Base-by-base conservation (phyloP, 306 rosid species). In the Aeschynomene evenia region DNA sequence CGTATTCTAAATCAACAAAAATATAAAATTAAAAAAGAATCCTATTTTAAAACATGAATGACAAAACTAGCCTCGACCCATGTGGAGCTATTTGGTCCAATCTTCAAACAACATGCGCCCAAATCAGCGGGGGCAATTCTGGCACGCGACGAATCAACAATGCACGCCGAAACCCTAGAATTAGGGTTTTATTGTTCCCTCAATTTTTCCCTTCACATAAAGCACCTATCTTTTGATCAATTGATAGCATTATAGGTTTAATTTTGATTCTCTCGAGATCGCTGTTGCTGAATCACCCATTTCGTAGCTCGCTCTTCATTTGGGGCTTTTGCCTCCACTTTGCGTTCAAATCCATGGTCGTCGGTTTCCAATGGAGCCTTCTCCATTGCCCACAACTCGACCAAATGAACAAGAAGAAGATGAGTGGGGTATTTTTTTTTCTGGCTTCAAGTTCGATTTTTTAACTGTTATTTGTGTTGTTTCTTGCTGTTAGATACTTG, bases 271-370 rank as follows among this genome's bases (percentile, higher is more conserved):
- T 48, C 55, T 71, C 2, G 52, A 72, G 59, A 70, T 76, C 33
- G 45, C 68, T 34, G 67, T 39, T 15, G 31, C 39, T 71, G 75
- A 34, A 34, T 34, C 39, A 29, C 3, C n/a, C 49, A 23, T 53
- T 75, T 66, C 31, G 6, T 64, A 57, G 64, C 73, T 70, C 60
- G 77, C 59, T 75, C 43, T 78, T 63, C 64, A 36, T 56, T 63
- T 61, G 96, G 97, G 97, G 94, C 91, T 87, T 80, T 42, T 69
- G 80, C 80, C 96, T 91, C 98, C 92, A 62, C 67, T 68, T 68
- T 24, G 70, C 51, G 56, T 22, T 80, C 79, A 85, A 82, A 85
- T 91, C 97, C 91, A 92, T 92, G 96, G 78, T 92, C 92, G 22
- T 84, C 88, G 71, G 82, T 81, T 73, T 82, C 31, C 80, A 24